These are phyloP conservation scores for Lactarius evosmus DNA, from an alignment of 768 basidiomycete species.

Conservation along the genomic window DNA sequence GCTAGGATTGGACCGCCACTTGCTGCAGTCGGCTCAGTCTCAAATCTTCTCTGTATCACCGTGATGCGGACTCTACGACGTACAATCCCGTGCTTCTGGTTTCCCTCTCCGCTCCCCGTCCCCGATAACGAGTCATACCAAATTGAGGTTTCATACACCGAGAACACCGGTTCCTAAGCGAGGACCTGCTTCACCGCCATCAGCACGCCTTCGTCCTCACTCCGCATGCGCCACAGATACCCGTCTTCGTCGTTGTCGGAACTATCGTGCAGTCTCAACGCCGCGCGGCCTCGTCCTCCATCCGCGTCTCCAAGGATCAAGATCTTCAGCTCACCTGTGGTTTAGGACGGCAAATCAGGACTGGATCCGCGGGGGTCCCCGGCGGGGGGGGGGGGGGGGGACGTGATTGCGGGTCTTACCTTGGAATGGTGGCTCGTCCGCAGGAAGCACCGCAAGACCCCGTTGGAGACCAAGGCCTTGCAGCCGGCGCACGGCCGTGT, in stretches of 20 bases:
- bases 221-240: constrained; percentile 68
- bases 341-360: not conserved
- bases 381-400: no score
- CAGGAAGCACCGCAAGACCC: constrained; percentile 49
- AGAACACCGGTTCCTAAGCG: constrained; percentile 11
- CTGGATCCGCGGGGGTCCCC: no score
- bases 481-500: constrained; percentile 51
- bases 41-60: not conserved
- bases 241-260: constrained; percentile 53
- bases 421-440: constrained; percentile 55
- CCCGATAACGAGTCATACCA: not conserved
- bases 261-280: constrained; percentile 56
- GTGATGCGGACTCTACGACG: not conserved
- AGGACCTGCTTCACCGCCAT: constrained; percentile 45
- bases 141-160: not conserved
- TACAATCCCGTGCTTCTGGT: not conserved
- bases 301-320: constrained; percentile 37
- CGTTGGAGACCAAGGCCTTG: constrained; percentile 42
- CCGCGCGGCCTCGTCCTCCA: constrained; percentile 32
- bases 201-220: constrained; percentile 45
- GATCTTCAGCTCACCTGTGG: constrained; percentile 64
- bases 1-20: not conserved
- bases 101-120: not conserved
- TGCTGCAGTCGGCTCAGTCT: no score
- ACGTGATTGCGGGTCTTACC: constrained; percentile 40